Evolutionary conservation across 179 eudicot genomes (phyloP).

Genomic region (Silene noctiflora): DNA sequence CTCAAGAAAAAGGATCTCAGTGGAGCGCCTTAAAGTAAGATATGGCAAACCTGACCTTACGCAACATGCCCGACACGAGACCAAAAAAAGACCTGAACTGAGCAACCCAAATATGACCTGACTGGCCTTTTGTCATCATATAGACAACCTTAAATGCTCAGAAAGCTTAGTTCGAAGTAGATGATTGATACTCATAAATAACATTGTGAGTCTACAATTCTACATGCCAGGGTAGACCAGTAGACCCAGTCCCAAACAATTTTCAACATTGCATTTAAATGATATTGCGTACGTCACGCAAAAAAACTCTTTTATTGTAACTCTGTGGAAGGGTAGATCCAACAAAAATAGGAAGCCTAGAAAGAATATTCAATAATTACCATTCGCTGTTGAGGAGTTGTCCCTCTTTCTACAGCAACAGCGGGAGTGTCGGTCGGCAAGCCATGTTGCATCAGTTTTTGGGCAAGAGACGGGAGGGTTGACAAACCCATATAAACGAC

Average conservation of each 20-base stretch:
- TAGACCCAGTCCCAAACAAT: not conserved
- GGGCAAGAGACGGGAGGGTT: conserved; percentile 85
- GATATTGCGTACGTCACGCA: not conserved
- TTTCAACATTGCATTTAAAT: not conserved
- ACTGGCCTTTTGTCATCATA: not conserved
- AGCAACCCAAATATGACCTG: not conserved
- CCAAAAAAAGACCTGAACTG: no score
- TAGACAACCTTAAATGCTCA: not conserved
- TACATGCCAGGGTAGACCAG: not conserved
- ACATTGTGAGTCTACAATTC: not conserved
- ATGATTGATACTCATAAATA: not conserved
- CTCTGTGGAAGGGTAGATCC: not conserved
- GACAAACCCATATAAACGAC: conserved; percentile 97
- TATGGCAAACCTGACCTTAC: no score
- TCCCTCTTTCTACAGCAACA: conserved; percentile 92
- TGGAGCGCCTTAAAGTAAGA: no score
- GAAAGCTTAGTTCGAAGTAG: no score
- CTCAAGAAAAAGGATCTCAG: no score
- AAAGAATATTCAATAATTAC: conserved; percentile 31
- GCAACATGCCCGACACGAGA: no score
- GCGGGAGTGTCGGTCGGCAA: conserved; percentile 73
- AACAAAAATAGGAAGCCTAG: not conserved
- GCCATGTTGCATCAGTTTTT: conserved; percentile 71
- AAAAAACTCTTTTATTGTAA: not conserved
- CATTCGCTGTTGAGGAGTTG: conserved; percentile 86